Evolutionary conservation across 2,329 filamentous ascomycete species (phyloP), one percentile per base, ranked within the genome.

Genomic region (Botryotinia globosa): DNA sequence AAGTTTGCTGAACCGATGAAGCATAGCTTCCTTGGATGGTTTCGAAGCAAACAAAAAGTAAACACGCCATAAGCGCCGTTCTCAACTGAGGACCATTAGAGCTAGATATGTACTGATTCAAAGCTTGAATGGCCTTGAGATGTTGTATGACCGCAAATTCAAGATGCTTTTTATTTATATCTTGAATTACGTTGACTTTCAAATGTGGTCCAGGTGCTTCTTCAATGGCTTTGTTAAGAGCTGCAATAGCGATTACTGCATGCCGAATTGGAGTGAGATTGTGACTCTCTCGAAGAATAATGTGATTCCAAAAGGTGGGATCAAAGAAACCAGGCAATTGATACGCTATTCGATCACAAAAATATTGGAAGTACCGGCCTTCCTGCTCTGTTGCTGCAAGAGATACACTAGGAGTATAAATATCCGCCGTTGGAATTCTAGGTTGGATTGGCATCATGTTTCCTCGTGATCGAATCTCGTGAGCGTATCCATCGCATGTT

Each of bases 241-340:
- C 89, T 25, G 89, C 90, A 7, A 92, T 83, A 7, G 90, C 90
- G 44, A 91, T 85, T n/a, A 91, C 88, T 20, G 89, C 88, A 78
- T 91, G 88, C 20, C 87, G 87, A 74, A 92, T 88, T 39, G 90
- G 84, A 12, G 85, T 81, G 76, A 90, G 86, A 7, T 83, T 83
- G 74, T 91, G 87, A 71, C 88, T 90, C 79, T 90, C 88, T 75
- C 89, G 87, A 18, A 91, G 80, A 8, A 92, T 88, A 25, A 86
- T 84, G 62, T 84, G 84, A 1, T 85, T 88, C 89, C 90, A 92
- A 78, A 92, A 92, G 3, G 85, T 82, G 32, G 85, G 85, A 77
- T 91, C 88, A 74, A 91, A 91, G 78, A 88, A 91, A 25, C 90
- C 89, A 0, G 89, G 89, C 16, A 92, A 82, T 77, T 90, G 88